Conservation (phyloP, 441 rosid genomes). For the Dalechampia spathulata region DNA sequence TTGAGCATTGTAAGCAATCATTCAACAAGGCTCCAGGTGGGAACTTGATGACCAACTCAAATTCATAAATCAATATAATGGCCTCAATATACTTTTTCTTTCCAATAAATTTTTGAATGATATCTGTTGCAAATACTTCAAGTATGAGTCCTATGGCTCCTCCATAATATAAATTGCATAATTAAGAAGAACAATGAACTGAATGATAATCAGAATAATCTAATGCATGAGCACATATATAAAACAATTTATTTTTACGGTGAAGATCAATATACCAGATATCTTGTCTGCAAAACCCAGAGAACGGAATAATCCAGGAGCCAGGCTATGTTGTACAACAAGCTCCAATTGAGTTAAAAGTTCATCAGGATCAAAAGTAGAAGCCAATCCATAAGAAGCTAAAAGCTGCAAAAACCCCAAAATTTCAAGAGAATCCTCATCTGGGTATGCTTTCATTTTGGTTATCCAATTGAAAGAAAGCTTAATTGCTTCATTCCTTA, state of each 20-base stretch:
- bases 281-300: slow-evolving; percentile 26
- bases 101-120: slow-evolving; percentile 27
- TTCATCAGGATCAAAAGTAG: slow-evolving; percentile 24
- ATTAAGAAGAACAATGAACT: background rate
- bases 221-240: no score
- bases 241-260: no score
- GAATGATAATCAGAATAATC: background rate
- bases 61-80: slow-evolving; percentile 24
- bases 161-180: background rate
- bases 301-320: slow-evolving; percentile 21
- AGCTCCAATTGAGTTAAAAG: slow-evolving; percentile 19
- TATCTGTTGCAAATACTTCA: slow-evolving; percentile 18
- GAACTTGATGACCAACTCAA: slow-evolving; percentile 22
- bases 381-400: slow-evolving; percentile 30
- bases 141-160: background rate
- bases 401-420: slow-evolving; percentile 34
- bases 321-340: slow-evolving; percentile 21
- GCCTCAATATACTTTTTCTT: slow-evolving; percentile 26
- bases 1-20: slow-evolving; percentile 14
- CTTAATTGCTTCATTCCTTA: slow-evolving; percentile 13
- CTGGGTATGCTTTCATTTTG: slow-evolving; percentile 19
- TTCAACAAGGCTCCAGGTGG: slow-evolving; percentile 23
- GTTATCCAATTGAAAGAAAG: slow-evolving; percentile 31
- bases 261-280: no score
- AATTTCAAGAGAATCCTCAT: slow-evolving; percentile 20